Percentiles rank a stretch among this genome's conserved stretches.
phyloP scores from a whole-genome alignment of 2,329 filamentous ascomycete genomes.

The Colletotrichum camelliae region DNA sequence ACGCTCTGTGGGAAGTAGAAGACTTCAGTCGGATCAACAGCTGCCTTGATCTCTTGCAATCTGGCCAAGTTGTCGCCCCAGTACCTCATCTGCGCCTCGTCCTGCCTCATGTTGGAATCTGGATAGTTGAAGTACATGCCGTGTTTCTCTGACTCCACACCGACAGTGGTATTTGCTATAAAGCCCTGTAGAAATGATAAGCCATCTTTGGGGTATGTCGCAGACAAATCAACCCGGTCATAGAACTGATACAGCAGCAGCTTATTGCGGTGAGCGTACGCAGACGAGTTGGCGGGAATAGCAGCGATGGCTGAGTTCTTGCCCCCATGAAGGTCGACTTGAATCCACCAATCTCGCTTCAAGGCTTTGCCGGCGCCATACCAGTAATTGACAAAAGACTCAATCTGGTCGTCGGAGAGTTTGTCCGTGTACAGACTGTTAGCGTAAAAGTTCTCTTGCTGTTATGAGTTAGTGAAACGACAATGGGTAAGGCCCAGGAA shows the following conservation, averaged over 20 bases:
- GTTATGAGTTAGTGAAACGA: background rate
- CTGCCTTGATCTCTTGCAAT: conserved; percentile 39
- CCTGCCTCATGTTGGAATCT: conserved; percentile 38
- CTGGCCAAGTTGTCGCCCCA: conserved; percentile 39
- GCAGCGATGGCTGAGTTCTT: conserved; percentile 40
- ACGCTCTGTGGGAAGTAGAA: conserved; percentile 47
- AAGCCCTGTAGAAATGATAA: conserved; percentile 39
- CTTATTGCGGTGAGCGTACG: conserved; percentile 46
- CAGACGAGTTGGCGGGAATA: conserved; percentile 27
- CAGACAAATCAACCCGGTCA: conserved; percentile 37
- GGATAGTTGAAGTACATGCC: conserved; percentile 49
- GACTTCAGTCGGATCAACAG: conserved; percentile 40
- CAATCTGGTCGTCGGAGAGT: conserved; percentile 26
- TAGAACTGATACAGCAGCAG: conserved; percentile 56
- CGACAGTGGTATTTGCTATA: conserved; percentile 34
- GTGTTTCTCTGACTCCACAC: conserved; percentile 32
- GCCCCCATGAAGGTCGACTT: conserved; percentile 39
- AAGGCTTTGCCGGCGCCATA: conserved; percentile 23
- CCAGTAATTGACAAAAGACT: conserved; percentile 32
- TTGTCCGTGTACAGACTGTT: conserved; percentile 32
- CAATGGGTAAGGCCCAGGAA: rapidly evolving
- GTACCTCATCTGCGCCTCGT: conserved; percentile 38
- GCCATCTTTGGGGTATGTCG: conserved; percentile 36
- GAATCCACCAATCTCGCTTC: conserved; percentile 37
- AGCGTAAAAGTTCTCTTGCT: conserved; percentile 34